These are phyloP conservation scores for Chrysosporium queenslandicum DNA, from an alignment of 2,329 filamentous ascomycete species.

Conservation along the genomic window DNA sequence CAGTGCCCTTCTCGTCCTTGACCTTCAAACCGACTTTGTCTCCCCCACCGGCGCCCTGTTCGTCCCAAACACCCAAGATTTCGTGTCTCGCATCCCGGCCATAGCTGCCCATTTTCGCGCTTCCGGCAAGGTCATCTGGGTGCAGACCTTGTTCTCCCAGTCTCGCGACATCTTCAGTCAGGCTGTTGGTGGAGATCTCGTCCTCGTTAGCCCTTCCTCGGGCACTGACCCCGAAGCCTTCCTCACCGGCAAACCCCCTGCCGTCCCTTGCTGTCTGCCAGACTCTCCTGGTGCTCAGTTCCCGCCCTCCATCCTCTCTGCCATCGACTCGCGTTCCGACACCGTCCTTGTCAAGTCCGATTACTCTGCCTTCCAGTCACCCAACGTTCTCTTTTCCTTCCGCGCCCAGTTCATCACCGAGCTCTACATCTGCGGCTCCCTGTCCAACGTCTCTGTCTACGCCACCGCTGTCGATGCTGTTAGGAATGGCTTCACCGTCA, in stretches of 20 bases:
- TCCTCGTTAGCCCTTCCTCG: constrained; percentile 28
- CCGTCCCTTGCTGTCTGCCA: constrained; percentile 31
- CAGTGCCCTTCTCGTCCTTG: constrained; percentile 69
- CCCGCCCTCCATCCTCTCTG: constrained; percentile 39
- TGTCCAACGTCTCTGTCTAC: constrained; percentile 80
- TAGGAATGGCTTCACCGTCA: constrained; percentile 76
- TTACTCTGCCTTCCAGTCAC: constrained; percentile 79
- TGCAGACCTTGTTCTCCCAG: constrained; percentile 63
- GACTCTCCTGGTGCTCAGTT: constrained; percentile 41
- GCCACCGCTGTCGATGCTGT: constrained; percentile 87
- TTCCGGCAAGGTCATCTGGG: constrained; percentile 69
- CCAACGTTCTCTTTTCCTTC: constrained; percentile 62
- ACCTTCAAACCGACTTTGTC: constrained; percentile 86
- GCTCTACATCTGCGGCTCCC: constrained; percentile 75
- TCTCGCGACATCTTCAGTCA: constrained; percentile 48
- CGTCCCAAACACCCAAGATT: constrained; percentile 53
- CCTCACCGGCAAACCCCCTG: constrained; percentile 23
- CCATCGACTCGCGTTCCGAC: constrained; percentile 44
- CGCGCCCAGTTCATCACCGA: constrained; percentile 83
- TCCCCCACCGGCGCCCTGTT: constrained; percentile 56
- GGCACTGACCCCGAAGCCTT: constrained; percentile 35
- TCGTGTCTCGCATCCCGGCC: constrained; percentile 55
- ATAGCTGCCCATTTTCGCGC: constrained; percentile 56
- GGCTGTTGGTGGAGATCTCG: constrained; percentile 39
- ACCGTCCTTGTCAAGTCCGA: constrained; percentile 57